Conservation (phyloP, 129 eudicot genomes). For the Helichrysum umbraculigerum region DNA sequence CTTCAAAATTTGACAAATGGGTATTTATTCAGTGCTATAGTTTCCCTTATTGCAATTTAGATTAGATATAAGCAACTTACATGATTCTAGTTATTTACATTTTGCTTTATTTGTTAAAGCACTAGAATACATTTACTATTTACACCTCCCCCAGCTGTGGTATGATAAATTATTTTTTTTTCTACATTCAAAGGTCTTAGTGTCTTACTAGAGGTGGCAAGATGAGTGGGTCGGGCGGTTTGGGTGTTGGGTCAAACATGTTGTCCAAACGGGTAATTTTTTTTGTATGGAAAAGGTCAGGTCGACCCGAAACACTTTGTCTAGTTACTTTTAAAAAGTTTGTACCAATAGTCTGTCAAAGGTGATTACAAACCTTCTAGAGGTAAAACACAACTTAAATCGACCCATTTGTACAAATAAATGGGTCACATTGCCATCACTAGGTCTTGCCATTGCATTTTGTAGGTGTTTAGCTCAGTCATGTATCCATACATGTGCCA, state of each 20-base stretch:
- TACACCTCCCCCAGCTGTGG: background rate
- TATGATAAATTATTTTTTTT: background rate
- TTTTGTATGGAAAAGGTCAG: background rate
- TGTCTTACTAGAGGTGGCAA: conserved; percentile 2
- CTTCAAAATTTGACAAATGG: conserved; percentile 29
- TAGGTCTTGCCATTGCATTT: background rate
- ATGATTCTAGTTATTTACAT: background rate
- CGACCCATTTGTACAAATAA: background rate
- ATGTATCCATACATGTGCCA: background rate
- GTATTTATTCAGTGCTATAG: conserved; percentile 3
- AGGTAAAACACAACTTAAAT: background rate
- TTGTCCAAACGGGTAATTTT: background rate
- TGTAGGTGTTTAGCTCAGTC: background rate
- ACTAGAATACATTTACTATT: background rate
- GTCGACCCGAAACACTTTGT: background rate
- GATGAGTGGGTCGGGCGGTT: background rate
- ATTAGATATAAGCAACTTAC: background rate
- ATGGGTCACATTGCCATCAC: background rate
- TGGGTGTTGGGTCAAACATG: background rate
- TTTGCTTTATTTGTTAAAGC: background rate
- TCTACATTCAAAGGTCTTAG: background rate
- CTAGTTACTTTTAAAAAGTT: background rate
- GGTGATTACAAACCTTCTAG: background rate
- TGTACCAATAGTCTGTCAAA: background rate
- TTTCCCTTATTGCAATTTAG: conserved; percentile 1